Base-by-base conservation (phyloP, 257 asterid genomes). In the Solanum habrochaites region DNA sequence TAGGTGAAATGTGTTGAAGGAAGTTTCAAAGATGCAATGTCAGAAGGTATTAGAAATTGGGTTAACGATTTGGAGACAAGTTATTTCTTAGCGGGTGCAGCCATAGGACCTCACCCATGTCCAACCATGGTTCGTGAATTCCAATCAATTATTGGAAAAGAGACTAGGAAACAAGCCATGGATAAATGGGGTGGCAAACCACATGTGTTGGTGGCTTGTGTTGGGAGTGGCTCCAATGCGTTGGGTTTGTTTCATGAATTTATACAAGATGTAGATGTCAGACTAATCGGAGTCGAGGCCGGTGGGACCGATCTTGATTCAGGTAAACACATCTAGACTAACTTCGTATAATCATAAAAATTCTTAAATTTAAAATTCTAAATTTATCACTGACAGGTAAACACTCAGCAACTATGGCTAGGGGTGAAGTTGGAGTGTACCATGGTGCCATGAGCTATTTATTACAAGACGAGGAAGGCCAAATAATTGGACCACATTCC, bases 181-280 rank as follows among this genome's bases (percentile, higher is more conserved):
- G 92, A 92, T 37, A 95, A 93, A 74, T 96, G 98, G 97, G 94
- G 94, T 25, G 96, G 96, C 11, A 90, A 90, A 88, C 98, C 99
- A 7, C 96, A 95, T 45, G 96, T 95, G 3, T 15, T 95, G 29
- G 90, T 95, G 8, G 98, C 98, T 0, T 93, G 98, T 49, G 94
- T 96, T 0, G 98, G 98, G 29, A 90, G 95, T 8, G 99, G 97
- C 1, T 94, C 97, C 0, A 96, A 96, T 58, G 99, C 98, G 0
- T 80, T 96, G 8, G 98, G 99, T 5, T 86, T 95, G 8, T 95
- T 96, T 62, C 98, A 95, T 72, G 98, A 95, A 66, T 96, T 96
- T 42, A 88, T 95, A 7, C 60, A 88, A 49, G 98, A 96, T 39
- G 86, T 90, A 85, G 92, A 93, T 13, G 98, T 96, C 11, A 89